Conservation (phyloP, 192 early-diverging fungal genomes). For the Entophlyctis luteolus region DNA sequence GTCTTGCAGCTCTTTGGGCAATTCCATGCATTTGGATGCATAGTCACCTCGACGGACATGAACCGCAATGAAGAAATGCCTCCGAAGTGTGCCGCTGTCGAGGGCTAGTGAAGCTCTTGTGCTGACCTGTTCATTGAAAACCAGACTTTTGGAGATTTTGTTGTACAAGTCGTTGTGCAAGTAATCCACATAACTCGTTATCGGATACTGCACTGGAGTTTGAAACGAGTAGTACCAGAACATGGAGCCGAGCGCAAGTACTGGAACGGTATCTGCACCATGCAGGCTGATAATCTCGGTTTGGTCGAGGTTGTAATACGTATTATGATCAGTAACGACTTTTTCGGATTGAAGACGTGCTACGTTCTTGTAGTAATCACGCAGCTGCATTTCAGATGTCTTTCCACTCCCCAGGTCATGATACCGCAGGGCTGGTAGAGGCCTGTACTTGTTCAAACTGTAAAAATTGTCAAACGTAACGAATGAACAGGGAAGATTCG, state of each 20-base stretch:
- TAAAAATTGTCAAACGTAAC: conserved; percentile 35
- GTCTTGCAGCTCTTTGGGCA: background rate
- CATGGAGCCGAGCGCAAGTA: conserved; percentile 30
- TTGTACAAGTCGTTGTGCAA: conserved; percentile 8
- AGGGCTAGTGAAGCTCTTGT: background rate
- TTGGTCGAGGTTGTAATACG: conserved; percentile 23
- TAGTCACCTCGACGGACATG: conserved; percentile 39
- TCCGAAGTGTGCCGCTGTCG: background rate
- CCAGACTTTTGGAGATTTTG: conserved; percentile 5
- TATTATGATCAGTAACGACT: conserved; percentile 18
- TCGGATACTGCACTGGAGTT: conserved; percentile 21
- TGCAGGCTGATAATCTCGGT: conserved; percentile 14
- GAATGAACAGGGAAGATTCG: conserved; percentile 26
- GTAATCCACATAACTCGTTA: conserved; percentile 18
- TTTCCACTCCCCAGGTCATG: conserved; percentile 29
- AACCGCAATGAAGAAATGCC: conserved; percentile 17
- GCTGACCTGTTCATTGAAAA: background rate
- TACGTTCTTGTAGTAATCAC: conserved; percentile 32
- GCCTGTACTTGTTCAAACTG: conserved; percentile 16
- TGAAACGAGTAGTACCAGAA: conserved; percentile 42
- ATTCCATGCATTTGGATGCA: conserved; percentile 26
- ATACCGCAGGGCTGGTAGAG: conserved; percentile 19
- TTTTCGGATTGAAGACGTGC: conserved; percentile 24
- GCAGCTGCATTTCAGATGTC: conserved; percentile 27
- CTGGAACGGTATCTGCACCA: conserved; percentile 3